A percentile compares a stretch with the other conserved stretches of the same genome.
phyloP scores from a whole-genome alignment of 208 protist genomes.

The Trypanosoma cruzi region DNA sequence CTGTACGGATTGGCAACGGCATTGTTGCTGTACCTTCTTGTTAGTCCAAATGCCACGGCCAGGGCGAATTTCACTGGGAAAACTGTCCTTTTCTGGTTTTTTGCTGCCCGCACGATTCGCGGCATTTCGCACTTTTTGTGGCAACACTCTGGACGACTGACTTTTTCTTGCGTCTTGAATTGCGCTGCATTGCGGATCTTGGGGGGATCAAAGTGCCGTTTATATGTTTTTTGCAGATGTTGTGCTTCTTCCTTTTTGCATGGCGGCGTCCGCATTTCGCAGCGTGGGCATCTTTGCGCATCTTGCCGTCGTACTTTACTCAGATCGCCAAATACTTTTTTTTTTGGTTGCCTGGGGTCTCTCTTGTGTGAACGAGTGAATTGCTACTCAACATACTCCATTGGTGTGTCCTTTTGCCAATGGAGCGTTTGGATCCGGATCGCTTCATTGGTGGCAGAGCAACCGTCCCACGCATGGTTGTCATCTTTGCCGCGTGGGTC shows the following conservation, averaged over 20 bases:
- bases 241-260: slow-evolving; percentile 27
- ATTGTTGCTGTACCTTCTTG: slow-evolving; percentile 23
- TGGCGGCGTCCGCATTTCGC: slow-evolving; percentile 24
- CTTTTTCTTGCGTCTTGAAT: slow-evolving; percentile 21
- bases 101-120: slow-evolving; percentile 22
- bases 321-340: not conserved
- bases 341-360: not conserved
- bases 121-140: slow-evolving; percentile 26
- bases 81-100: slow-evolving; percentile 7
- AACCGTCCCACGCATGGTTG: not conserved
- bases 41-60: not conserved
- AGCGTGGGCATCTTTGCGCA: not conserved
- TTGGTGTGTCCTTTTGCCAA: slow-evolving; percentile 13
- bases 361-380: slow-evolving; percentile 8
- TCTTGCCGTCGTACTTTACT: slow-evolving; percentile 6
- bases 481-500: not conserved
- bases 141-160: slow-evolving; percentile 29
- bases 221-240: slow-evolving; percentile 27
- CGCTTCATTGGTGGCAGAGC: slow-evolving; percentile 2
- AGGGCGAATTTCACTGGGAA: slow-evolving; percentile 11
- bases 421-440: slow-evolving; percentile 15
- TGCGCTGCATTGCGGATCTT: not conserved
- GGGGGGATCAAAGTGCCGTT: slow-evolving; percentile 5
- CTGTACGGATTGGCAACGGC: slow-evolving; percentile 1
- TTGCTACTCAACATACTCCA: slow-evolving; percentile 8